These are phyloP conservation scores for Saccharum hybrid DNA, from an alignment of 202 grass and related monocot genomes.

Conservation along the genomic window DNA sequence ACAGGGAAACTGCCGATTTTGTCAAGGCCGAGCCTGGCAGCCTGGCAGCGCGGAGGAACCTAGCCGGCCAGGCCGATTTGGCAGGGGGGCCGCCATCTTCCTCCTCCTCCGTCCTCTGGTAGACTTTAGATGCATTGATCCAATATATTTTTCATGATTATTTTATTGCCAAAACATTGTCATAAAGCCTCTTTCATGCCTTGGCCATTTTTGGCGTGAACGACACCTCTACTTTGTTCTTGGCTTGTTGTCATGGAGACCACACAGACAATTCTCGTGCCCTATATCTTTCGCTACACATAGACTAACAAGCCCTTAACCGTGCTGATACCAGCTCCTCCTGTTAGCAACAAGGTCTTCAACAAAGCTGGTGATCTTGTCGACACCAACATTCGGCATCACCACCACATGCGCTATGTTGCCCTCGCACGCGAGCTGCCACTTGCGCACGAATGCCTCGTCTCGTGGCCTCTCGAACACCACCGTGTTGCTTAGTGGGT, in stretches of 20 bases:
- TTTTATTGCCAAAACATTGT: too few species aligned
- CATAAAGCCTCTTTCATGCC: too few species aligned
- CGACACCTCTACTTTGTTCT: background rate
- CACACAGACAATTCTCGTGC: constrained; percentile 47
- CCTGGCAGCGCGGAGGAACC: too few species aligned
- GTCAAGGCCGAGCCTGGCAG: too few species aligned
- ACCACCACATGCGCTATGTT: constrained; percentile 65
- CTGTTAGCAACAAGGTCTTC: constrained; percentile 39
- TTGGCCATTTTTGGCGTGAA: too few species aligned
- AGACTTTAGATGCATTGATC: too few species aligned
- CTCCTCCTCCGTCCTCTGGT: too few species aligned
- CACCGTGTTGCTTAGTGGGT: constrained; percentile 53
- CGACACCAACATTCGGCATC: constrained; percentile 57
- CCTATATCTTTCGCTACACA: constrained; percentile 45
- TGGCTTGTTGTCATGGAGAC: constrained; percentile 35
- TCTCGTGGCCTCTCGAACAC: constrained; percentile 67
- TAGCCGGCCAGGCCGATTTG: too few species aligned
- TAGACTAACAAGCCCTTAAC: background rate
- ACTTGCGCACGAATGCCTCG: constrained; percentile 49
- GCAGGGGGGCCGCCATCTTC: too few species aligned
- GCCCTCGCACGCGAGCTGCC: constrained; percentile 61
- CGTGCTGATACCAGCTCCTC: background rate
- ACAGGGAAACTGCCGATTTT: too few species aligned
- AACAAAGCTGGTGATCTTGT: constrained; percentile 52
- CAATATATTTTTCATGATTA: too few species aligned